A percentile compares a stretch with the other conserved stretches of the same genome.
These are phyloP conservation scores for Chaetomium tenue DNA, from an alignment of 495 filamentous ascomycete species.

Conservation along the genomic window DNA sequence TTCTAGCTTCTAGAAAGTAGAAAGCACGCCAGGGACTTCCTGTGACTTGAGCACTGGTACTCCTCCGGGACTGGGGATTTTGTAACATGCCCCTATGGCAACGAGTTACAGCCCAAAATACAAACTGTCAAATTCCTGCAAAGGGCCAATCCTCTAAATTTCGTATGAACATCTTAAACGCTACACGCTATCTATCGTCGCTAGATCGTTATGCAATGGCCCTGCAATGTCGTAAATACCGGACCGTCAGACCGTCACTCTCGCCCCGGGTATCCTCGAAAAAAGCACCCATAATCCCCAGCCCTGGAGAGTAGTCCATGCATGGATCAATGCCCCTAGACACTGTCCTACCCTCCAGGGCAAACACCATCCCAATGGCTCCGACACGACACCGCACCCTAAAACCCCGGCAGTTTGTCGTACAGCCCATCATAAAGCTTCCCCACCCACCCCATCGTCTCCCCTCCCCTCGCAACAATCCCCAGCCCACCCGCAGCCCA, in stretches of 20 bases:
- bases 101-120: no score
- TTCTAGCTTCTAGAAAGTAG: no score
- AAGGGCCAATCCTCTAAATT: no score
- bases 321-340: not conserved
- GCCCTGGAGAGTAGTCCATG: not conserved
- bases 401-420: conserved; percentile 36
- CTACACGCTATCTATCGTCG: conserved; percentile 7
- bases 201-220: conserved; percentile 20
- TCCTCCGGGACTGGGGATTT: no score
- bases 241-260: not conserved
- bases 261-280: not conserved
- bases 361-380: not conserved
- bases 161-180: conserved; percentile 5
- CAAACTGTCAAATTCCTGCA: no score
- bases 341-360: no score
- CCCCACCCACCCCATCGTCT: conserved; percentile 71
- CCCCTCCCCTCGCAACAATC: conserved; percentile 70
- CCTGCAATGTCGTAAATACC: conserved; percentile 11
- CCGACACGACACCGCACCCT: not conserved
- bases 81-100: no score
- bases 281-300: not conserved
- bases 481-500: conserved; percentile 84
- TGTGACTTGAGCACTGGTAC: no score
- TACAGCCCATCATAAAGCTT: conserved; percentile 68
- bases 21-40: no score